These are phyloP conservation scores for Claviceps maximensis DNA, from an alignment of 2,329 filamentous ascomycete species.

Conservation along the genomic window DNA sequence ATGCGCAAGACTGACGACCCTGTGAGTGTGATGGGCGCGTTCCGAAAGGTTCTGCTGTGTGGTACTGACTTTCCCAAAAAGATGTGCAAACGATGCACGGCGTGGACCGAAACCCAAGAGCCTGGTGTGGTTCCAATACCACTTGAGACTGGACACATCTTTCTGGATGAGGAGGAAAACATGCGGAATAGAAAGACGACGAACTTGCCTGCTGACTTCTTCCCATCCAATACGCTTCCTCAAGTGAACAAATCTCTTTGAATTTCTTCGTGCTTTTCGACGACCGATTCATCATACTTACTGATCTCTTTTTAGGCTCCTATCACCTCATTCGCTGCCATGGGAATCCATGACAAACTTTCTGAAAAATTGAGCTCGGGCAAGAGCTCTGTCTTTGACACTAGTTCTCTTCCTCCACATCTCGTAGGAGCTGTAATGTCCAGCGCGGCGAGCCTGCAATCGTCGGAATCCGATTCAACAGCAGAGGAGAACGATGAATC, in stretches of 20 bases:
- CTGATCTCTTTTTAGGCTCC: constrained; percentile 14
- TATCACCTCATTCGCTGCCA: constrained; percentile 11
- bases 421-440: not conserved
- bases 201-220: constrained; percentile 14
- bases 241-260: constrained; percentile 8
- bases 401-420: not conserved
- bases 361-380: not conserved
- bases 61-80: constrained; percentile 7
- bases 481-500: not conserved
- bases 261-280: no score
- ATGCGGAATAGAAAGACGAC: constrained; percentile 2
- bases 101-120: constrained; percentile 24
- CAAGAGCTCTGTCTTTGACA: not conserved
- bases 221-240: constrained; percentile 10
- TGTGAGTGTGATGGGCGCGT: constrained; percentile 14
- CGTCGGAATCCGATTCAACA: not conserved
- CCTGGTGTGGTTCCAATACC: constrained; percentile 16
- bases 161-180: constrained; percentile 17
- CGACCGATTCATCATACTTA: not conserved
- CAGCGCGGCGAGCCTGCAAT: not conserved
- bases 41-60: no score
- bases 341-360: constrained; percentile 11
- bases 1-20: constrained; percentile 15
- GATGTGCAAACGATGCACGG: constrained; percentile 22
- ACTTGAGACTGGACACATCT: constrained; percentile 21